Evolutionary conservation across 331 rosid species (phyloP), one percentile per base, ranked within the genome.

Genomic region (Erythrophleum ivorense): DNA sequence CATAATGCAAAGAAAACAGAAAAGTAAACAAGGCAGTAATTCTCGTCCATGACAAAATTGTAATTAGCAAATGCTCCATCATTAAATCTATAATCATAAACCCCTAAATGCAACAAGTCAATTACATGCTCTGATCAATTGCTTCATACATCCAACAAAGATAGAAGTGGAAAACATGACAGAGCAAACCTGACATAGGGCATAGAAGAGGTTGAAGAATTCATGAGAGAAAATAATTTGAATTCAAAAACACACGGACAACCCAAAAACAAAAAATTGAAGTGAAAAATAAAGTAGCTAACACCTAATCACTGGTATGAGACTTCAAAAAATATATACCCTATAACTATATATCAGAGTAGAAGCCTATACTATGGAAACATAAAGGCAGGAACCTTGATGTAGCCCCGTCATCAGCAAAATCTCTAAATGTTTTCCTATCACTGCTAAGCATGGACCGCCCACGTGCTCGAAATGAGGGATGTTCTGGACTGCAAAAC

Each of bases 361-460:
- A 67, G 16, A 84, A 78, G 76, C 66, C 84, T 60, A 63, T 57
- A 63, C 52, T 48, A 53, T 34, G 73, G 73, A 66, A 81, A 78
- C 69, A 83, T 71, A 79, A 83, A 76, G 71, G 71, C 75, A 52
- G 78, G 76, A 88, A 96, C 99, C 99, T 96, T 88, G 98, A 90
- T 69, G 94, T 82, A 74, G 99, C 87, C 78, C 89, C 90, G 64
- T 90, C 99, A 88, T 94, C 98, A 67, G 92, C 78, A 90, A 86
- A 96, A 75, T 87, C 98, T 92, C 91, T 85, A 83, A 93, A 89
- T 76, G 90, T 63, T 82, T 91, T 87, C 91, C 92, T 87, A 84
- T 91, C 97, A 84, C 99, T 98, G 81, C 99, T 85, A 82, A 96
- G 99, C 91, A 96, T 87, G 81, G 99, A 96, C 84, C 92, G 92